Conservation (phyloP, 805 yeast species). For the Wickerhamia fluorescens region DNA sequence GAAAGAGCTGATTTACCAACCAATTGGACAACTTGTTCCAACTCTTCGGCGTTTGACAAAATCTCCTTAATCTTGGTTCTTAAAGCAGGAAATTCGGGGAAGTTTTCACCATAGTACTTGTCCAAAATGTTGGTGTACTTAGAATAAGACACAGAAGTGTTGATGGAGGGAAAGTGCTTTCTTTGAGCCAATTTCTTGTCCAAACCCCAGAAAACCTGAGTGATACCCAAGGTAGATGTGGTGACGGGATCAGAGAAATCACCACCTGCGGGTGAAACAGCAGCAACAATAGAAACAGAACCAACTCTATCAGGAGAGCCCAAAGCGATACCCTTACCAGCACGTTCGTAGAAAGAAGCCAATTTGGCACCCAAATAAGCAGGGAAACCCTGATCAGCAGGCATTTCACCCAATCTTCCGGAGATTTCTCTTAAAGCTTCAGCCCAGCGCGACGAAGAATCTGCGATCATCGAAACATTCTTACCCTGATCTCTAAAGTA, state of each 20-base stretch:
- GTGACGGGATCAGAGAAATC: conserved; percentile 99
- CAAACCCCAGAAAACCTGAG: conserved; percentile 99
- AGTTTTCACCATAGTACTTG: conserved; percentile 77
- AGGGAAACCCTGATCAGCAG: conserved; percentile 99
- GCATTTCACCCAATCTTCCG: conserved; percentile 99
- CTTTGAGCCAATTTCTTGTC: conserved; percentile 99
- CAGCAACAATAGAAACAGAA: conserved; percentile 98
- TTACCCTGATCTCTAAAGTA: conserved; percentile 99
- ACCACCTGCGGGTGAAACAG: conserved; percentile 99
- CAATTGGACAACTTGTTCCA: conserved; percentile 97
- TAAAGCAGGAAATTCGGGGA: conserved; percentile 84
- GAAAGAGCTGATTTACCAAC: conserved; percentile 98
- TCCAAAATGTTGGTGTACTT: conserved; percentile 85
- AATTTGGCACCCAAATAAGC: conserved; percentile 98
- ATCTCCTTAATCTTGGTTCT: conserved; percentile 93
- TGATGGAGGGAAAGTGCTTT: conserved; percentile 98
- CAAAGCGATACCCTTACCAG: conserved; percentile 90
- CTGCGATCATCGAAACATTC: conserved; percentile 98
- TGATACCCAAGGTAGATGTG: conserved; percentile 95
- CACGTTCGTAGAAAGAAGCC: conserved; percentile 99
- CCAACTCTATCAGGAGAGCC: conserved; percentile 97
- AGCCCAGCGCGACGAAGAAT: conserved; percentile 99
- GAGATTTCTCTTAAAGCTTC: conserved; percentile 99
- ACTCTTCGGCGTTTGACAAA: conserved; percentile 93
- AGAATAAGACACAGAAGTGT: conserved; percentile 93